Percentiles rank a stretch among this genome's conserved stretches.
These are phyloP conservation scores for Leccinum fallax DNA, from an alignment of 1,284 basidiomycete genomes.

Conservation along the genomic window DNA sequence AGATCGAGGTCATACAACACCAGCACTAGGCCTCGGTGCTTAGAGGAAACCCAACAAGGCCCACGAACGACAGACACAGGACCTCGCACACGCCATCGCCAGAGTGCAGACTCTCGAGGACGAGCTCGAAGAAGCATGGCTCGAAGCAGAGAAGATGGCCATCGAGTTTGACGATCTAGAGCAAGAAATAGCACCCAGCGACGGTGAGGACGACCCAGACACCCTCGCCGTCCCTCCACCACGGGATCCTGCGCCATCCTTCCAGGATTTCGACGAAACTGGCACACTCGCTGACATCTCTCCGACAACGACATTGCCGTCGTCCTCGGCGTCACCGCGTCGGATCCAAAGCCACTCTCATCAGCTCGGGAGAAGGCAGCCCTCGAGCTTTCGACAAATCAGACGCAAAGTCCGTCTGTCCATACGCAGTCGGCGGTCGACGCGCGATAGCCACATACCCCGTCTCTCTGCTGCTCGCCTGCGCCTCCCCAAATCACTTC, in stretches of 20 bases:
- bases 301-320: slow-evolving; percentile 31
- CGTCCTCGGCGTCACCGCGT: slow-evolving; percentile 35
- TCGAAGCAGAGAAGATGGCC: slow-evolving; percentile 70
- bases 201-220: slow-evolving; percentile 26
- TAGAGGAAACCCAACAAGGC: slow-evolving; percentile 75
- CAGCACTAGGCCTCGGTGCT: slow-evolving; percentile 72
- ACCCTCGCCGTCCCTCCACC: slow-evolving; percentile 1
- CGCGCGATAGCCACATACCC: slow-evolving; percentile 19
- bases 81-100: slow-evolving; percentile 50
- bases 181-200: slow-evolving; percentile 32
- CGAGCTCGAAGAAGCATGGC: slow-evolving; percentile 81
- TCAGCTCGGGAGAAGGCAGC: slow-evolving; percentile 10
- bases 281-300: slow-evolving; percentile 29
- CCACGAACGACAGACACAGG: slow-evolving; percentile 62
- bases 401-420: slow-evolving; percentile 30
- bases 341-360: slow-evolving; percentile 32
- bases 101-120: slow-evolving; percentile 58
- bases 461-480: slow-evolving; percentile 29
- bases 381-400: slow-evolving; percentile 11
- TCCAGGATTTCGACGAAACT: slow-evolving; percentile 42
- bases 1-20: slow-evolving; percentile 61
- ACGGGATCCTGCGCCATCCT: not conserved
- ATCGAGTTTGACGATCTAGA: slow-evolving; percentile 61
- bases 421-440: slow-evolving; percentile 30
- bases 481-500: no score